Base-by-base conservation (phyloP, 176 grass and related monocot genomes). In the Poa annua region DNA sequence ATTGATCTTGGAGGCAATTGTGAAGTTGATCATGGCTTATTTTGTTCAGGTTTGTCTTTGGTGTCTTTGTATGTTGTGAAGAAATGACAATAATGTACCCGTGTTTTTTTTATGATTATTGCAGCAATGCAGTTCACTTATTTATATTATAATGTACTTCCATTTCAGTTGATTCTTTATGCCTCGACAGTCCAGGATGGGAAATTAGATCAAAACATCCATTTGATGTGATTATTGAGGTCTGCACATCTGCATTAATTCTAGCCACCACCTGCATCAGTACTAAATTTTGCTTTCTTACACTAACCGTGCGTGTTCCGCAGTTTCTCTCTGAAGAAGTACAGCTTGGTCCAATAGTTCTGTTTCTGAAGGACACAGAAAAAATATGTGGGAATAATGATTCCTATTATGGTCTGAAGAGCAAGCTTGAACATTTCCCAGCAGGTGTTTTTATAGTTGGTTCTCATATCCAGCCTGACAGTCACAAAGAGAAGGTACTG, bases 1-100 rank as follows among this genome's bases (percentile, higher is more conserved):
- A 92, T 86, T 80, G 91, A 98, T 92, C 90, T 98, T 85, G 96
- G 96, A 74, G 96, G 96, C 77, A 80, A 87, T 81, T 98, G 96
- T 74, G 96, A 98, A 89, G 85, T 93, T 92, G 80, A 92, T 83
- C 96, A 95, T 86, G 96, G 96, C 68, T 90, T 98, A 66, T 98
- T 98, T 86, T 98, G 96, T 81, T 60, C 96, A 78, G 92, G 96
- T 98, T 83, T 87, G 83, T 88, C 81, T 38, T 88, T 82, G 47
- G 4, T 77, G 70, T 76, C 20, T 52, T 76, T 0, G 50, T 76
- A 50, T 65, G 17, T 64, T 56, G 48, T 89, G 42, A 49, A 36
- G 25, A 84, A 84, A 54, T 66, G 35, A 25, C 69, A 66, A 66
- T 24, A 34, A 91, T 57, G 64, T 5, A 50, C 22, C 55, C 74